Conservation (phyloP, 2,329 filamentous ascomycete species). For the Aspergillus pseudoglaucus region DNA sequence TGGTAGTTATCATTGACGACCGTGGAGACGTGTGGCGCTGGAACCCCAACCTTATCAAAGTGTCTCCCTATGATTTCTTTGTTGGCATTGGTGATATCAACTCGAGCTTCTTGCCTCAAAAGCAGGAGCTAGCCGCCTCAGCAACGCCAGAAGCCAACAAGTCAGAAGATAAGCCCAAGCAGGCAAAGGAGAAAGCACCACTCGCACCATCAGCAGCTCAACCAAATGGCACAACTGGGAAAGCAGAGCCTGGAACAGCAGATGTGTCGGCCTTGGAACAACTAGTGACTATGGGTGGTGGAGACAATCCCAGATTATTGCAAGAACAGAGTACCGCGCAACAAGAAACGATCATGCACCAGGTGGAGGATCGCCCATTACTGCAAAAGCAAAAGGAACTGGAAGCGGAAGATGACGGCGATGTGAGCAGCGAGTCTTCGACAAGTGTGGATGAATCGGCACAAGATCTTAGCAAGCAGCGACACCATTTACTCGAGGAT, state of each 20-base stretch:
- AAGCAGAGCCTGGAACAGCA: slow-evolving; percentile 12
- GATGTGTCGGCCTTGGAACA: slow-evolving; percentile 62
- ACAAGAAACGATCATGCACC: slow-evolving; percentile 78
- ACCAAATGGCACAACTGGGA: slow-evolving; percentile 27
- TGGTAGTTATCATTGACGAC: slow-evolving; percentile 99
- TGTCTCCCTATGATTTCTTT: slow-evolving; percentile 94
- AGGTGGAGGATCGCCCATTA: slow-evolving; percentile 80
- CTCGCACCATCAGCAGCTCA: slow-evolving; percentile 16
- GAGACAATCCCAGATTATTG: slow-evolving; percentile 60
- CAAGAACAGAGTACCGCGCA: slow-evolving; percentile 77
- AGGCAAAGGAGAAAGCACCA: slow-evolving; percentile 14
- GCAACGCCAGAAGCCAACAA: slow-evolving; percentile 28
- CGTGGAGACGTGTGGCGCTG: slow-evolving; percentile 95
- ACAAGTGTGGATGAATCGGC: slow-evolving; percentile 33
- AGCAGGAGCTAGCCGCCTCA: slow-evolving; percentile 43
- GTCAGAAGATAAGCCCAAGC: slow-evolving; percentile 15
- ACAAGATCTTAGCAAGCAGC: slow-evolving; percentile 36
- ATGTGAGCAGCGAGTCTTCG: slow-evolving; percentile 45
- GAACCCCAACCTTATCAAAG: slow-evolving; percentile 87
- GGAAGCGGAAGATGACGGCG: slow-evolving; percentile 72
- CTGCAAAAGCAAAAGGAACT: slow-evolving; percentile 88
- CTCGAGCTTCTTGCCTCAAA: slow-evolving; percentile 88
- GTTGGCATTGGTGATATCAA: slow-evolving; percentile 98
- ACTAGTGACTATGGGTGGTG: slow-evolving; percentile 67
- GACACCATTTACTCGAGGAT: slow-evolving; percentile 77